Base-by-base conservation (phyloP, 2,329 filamentous ascomycete species). In the Didymosphaeria variabile region DNA sequence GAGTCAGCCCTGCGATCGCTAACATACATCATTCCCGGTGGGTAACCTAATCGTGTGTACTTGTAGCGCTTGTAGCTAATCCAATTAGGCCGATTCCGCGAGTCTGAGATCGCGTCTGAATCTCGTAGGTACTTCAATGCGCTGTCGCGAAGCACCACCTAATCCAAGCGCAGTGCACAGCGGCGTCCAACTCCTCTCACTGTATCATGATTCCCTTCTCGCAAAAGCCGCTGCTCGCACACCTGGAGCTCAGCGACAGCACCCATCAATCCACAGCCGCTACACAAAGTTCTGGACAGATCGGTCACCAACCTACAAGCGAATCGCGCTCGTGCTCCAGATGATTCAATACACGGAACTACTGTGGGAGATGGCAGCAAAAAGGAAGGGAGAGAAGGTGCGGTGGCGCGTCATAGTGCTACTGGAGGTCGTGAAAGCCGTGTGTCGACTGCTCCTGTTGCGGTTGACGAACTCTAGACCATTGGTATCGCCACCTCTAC, bases 331-430 rank as follows among this genome's bases (percentile, higher is more conserved):
- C 66, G 83, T 93, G 5, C 82, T 99, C 52, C 93, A 97, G 76
- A 91, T 97, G 80, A 91, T 97, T 29, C 91, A 95, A 68, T 98
- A 98, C 75, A 97, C 94, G 0, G 93, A 99, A 80, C 83, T 99
- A 32, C 82, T 99, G n/a, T 95, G 94, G 86, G 95, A 99, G 78
- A 99, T 99, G 95, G 88, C 91, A 31, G 94, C 94, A 31, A 96
- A 97, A 79, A 87, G 94, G 52, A 89, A 89, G 64, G 91, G 92
- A 19, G 93, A 96, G 77, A 88, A 87, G 72, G 80, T 90, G 29
- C 88, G 93, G 32, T 99, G 95, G 95, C 89, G 92, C 55, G 88
- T 96, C 0, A 88, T 98, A 6, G 89, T 98, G 12, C 75, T 96
- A 3, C 83, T 99, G 23, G 95, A 99, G 80, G 85, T 88, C 0